Evolutionary conservation across 805 yeast genomes (phyloP).

Genomic region (Pichia eremophila): DNA sequence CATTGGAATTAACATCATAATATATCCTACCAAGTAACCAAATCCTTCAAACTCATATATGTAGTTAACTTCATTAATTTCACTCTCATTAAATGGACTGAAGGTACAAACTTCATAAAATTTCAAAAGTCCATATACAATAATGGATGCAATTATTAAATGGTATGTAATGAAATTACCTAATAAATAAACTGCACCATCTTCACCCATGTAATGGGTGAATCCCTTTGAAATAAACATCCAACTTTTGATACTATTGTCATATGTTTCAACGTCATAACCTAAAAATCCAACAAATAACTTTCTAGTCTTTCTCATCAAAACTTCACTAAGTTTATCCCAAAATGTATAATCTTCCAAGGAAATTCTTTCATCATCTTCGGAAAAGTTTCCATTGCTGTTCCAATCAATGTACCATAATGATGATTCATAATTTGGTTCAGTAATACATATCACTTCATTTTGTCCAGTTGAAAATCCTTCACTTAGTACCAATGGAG

Average conservation of each 20-base stretch:
- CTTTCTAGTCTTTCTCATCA: conserved; percentile 41
- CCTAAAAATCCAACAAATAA: conserved; percentile 17
- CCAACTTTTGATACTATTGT: conserved; percentile 36
- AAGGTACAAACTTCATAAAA: conserved; percentile 8
- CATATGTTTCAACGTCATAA: background rate
- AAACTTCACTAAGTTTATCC: conserved; percentile 46
- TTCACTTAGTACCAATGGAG: conserved; percentile 58
- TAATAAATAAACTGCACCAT: conserved; percentile 39
- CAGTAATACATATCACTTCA: conserved; percentile 79
- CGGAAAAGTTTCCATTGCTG: conserved; percentile 38
- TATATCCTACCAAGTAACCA: conserved; percentile 47
- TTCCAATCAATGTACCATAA: conserved; percentile 69
- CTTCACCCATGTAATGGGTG: conserved; percentile 38
- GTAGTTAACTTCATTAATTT: conserved; percentile 1
- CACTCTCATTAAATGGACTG: conserved; percentile 13
- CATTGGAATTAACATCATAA: conserved; percentile 49
- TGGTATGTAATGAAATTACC: conserved; percentile 60
- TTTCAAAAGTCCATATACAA: conserved; percentile 14
- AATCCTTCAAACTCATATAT: conserved; percentile 19
- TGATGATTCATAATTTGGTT: conserved; percentile 58
- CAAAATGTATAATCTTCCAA: conserved; percentile 31
- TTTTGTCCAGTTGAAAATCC: conserved; percentile 66
- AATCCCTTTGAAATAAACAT: conserved; percentile 51
- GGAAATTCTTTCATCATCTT: conserved; percentile 26
- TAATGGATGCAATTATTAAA: conserved; percentile 29